Evolutionary conservation across 2,329 filamentous ascomycete species (phyloP).

Genomic region (Bipolaris zeicola): DNA sequence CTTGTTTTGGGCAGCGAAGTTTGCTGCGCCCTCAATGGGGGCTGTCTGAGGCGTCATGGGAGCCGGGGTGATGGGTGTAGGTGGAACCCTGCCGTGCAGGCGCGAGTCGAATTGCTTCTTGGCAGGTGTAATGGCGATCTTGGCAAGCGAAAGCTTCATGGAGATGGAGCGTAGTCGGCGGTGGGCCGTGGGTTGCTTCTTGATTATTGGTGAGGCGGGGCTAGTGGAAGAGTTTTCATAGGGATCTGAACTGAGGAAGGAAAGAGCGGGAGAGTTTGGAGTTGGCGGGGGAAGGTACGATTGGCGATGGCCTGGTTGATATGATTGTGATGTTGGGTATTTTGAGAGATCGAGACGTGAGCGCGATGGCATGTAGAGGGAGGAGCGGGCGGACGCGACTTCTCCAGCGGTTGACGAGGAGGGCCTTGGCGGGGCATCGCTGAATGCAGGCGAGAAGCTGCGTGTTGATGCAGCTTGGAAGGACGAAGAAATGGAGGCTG

Average conservation of each 20-base stretch:
- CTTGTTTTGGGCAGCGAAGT: constrained; percentile 30
- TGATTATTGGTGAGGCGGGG: constrained; percentile 42
- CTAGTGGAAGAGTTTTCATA: constrained; percentile 41
- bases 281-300: constrained; percentile 35
- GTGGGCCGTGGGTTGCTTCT: constrained; percentile 40
- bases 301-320: constrained; percentile 15
- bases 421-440: constrained; percentile 29
- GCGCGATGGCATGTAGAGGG: constrained; percentile 32
- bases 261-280: constrained; percentile 39
- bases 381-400: constrained; percentile 30
- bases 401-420: constrained; percentile 25
- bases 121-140: constrained; percentile 45
- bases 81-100: constrained; percentile 31
- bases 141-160: constrained; percentile 45
- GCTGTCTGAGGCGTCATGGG: constrained; percentile 44
- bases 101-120: constrained; percentile 41
- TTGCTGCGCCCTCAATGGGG: constrained; percentile 29
- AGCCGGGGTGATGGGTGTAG: constrained; percentile 32
- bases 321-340: constrained; percentile 25
- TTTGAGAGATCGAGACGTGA: constrained; percentile 25
- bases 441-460: constrained; percentile 32
- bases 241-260: constrained; percentile 48
- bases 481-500: constrained; percentile 31
- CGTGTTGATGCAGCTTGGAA: constrained; percentile 32
- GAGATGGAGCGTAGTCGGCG: constrained; percentile 46